These are phyloP conservation scores for Leccinum solheimii DNA, from an alignment of 1,284 basidiomycete species.

Conservation along the genomic window DNA sequence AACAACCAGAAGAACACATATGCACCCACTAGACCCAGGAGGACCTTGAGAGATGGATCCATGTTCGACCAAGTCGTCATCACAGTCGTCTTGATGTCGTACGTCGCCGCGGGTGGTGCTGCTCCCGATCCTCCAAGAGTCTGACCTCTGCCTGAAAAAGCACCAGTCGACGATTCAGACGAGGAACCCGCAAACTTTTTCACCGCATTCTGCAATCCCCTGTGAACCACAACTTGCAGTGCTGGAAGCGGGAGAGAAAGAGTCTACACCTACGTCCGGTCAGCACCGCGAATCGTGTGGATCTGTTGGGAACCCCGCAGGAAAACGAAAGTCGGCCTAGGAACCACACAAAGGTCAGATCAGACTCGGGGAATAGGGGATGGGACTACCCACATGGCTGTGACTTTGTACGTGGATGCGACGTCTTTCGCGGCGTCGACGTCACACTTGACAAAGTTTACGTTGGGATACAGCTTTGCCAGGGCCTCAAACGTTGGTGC, in stretches of 20 bases:
- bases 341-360: background rate
- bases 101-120: constrained; percentile 26
- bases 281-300: constrained; percentile 67
- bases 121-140: constrained; percentile 54
- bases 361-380: background rate
- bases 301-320: constrained; percentile 66
- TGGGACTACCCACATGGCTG: constrained; percentile 58
- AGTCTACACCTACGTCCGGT: constrained; percentile 51
- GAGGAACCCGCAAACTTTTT: constrained; percentile 47
- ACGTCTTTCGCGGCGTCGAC: constrained; percentile 71
- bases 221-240: constrained; percentile 29
- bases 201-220: constrained; percentile 59
- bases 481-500: constrained; percentile 71
- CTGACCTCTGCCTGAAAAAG: constrained; percentile 71
- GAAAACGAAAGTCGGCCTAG: constrained; percentile 80
- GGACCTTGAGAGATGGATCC: constrained; percentile 64
- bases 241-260: background rate
- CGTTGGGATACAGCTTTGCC: constrained; percentile 61
- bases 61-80: constrained; percentile 42
- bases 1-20: constrained; percentile 68
- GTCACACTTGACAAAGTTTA: constrained; percentile 80
- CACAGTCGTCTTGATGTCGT: constrained; percentile 38
- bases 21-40: constrained; percentile 58
- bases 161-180: constrained; percentile 35
- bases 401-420: constrained; percentile 56